These are phyloP conservation scores for Sphaerulina vaccinii DNA, from an alignment of 2,329 filamentous ascomycete genomes.

Conservation along the genomic window DNA sequence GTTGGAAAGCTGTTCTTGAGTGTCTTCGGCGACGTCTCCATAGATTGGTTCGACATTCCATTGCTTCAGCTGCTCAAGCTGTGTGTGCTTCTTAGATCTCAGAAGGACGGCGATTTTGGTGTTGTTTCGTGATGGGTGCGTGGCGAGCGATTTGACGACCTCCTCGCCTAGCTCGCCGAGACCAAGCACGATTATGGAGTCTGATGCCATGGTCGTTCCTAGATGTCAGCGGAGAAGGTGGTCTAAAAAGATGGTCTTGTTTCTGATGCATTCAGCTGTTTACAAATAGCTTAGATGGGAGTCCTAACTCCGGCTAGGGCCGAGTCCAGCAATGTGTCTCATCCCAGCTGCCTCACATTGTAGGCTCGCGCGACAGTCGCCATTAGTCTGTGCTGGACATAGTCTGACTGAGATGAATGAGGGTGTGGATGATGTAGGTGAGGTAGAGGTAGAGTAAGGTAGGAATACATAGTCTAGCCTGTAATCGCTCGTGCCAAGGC, in stretches of 20 bases:
- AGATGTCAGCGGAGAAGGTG: neutral
- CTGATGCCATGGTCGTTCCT: neutral
- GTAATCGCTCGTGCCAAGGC: no score
- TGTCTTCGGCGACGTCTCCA: constrained; percentile 46
- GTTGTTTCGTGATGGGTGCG: constrained; percentile 45
- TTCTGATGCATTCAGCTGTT: neutral
- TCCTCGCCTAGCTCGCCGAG: constrained; percentile 65
- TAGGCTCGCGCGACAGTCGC: neutral
- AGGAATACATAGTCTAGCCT: no score
- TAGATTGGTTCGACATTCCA: constrained; percentile 43
- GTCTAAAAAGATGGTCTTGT: neutral
- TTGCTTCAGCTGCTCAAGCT: constrained; percentile 7
- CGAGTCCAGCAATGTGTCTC: neutral
- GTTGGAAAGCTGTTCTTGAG: constrained; percentile 30
- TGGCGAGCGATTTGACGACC: constrained; percentile 53
- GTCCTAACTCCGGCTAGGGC: neutral
- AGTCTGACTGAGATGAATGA: no score
- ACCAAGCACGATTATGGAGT: constrained; percentile 59
- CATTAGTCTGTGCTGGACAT: neutral
- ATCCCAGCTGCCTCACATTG: no score
- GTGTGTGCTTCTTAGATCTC: constrained; percentile 47
- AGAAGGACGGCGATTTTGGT: constrained; percentile 56
- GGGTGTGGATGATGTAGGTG: no score
- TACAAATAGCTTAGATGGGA: neutral
- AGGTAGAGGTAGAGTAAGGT: no score